phyloP scores from a whole-genome alignment of 2,329 filamentous ascomycete species.

The Hypoxylon sp. region DNA sequence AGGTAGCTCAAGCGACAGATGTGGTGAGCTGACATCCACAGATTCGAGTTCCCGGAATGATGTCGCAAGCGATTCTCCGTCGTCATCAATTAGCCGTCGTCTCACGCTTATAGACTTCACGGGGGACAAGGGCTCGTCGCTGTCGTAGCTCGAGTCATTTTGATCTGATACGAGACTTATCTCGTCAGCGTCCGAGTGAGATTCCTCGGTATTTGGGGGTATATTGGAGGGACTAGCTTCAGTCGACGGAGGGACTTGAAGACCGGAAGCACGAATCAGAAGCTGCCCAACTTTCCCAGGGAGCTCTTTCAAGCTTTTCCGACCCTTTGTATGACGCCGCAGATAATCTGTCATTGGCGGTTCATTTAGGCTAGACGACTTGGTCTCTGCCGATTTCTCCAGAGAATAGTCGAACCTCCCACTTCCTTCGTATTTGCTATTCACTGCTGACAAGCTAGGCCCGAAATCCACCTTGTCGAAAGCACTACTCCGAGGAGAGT shows the following conservation, averaged over 20 bases:
- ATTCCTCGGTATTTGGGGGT: conserved; percentile 56
- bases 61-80: conserved; percentile 64
- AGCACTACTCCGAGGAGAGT: conserved; percentile 58
- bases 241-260: conserved; percentile 53
- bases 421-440: conserved; percentile 69
- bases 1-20: conserved; percentile 63
- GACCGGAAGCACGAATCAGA: conserved; percentile 55
- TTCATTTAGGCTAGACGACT: conserved; percentile 50
- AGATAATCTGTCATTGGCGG: conserved; percentile 64
- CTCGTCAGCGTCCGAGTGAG: conserved; percentile 61
- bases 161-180: conserved; percentile 67
- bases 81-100: conserved; percentile 62
- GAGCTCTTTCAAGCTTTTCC: conserved; percentile 54
- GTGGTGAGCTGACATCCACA: conserved; percentile 60
- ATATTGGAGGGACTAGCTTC: conserved; percentile 56
- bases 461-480: conserved; percentile 69
- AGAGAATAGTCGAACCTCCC: conserved; percentile 64
- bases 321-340: conserved; percentile 60
- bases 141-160: conserved; percentile 65
- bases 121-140: conserved; percentile 63
- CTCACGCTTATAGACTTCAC: conserved; percentile 61
- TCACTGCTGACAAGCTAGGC: conserved; percentile 64
- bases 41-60: conserved; percentile 64
- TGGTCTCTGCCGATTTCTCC: conserved; percentile 51
- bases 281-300: conserved; percentile 55